phyloP scores from a whole-genome alignment of 2,329 filamentous ascomycete genomes.

The Drechslerella dactyloides region DNA sequence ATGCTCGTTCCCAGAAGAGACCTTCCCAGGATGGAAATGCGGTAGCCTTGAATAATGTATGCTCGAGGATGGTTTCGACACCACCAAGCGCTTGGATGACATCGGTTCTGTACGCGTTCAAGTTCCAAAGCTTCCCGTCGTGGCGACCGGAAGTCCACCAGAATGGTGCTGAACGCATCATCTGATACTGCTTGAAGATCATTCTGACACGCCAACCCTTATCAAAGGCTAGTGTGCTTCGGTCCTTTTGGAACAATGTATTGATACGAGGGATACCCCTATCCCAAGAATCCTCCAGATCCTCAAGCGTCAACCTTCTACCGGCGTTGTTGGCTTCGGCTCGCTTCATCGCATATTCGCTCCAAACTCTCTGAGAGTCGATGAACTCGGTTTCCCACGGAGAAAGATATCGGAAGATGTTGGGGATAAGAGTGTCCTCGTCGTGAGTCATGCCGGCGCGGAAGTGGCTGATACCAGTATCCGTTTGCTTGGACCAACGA shows the following conservation, averaged over 20 bases:
- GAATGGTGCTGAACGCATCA: constrained; percentile 99
- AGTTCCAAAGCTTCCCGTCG: constrained; percentile 95
- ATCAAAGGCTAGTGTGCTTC: constrained; percentile 95
- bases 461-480: constrained; percentile 95
- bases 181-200: constrained; percentile 97
- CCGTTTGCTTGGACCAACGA: constrained; percentile 97
- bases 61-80: constrained; percentile 97
- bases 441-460: constrained; percentile 97
- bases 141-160: constrained; percentile 99
- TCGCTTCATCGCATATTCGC: constrained; percentile 97
- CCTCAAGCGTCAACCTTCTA: constrained; percentile 88
- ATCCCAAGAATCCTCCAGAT: constrained; percentile 98
- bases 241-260: constrained; percentile 97
- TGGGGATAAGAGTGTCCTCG: constrained; percentile 95
- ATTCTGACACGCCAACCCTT: constrained; percentile 95
- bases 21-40: constrained; percentile 98
- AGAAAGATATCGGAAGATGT: constrained; percentile 99
- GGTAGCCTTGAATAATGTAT: constrained; percentile 95
- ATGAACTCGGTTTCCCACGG: constrained; percentile 99
- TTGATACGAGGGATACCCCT: constrained; percentile 97
- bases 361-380: constrained; percentile 98
- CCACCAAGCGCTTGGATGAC: constrained; percentile 94
- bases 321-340: constrained; percentile 98
- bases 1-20: constrained; percentile 82
- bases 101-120: constrained; percentile 94